Evolutionary conservation across 139 green algal genomes (phyloP), one percentile per base, ranked within the genome.

Genomic region (Chlorokybus atmophyticus): DNA sequence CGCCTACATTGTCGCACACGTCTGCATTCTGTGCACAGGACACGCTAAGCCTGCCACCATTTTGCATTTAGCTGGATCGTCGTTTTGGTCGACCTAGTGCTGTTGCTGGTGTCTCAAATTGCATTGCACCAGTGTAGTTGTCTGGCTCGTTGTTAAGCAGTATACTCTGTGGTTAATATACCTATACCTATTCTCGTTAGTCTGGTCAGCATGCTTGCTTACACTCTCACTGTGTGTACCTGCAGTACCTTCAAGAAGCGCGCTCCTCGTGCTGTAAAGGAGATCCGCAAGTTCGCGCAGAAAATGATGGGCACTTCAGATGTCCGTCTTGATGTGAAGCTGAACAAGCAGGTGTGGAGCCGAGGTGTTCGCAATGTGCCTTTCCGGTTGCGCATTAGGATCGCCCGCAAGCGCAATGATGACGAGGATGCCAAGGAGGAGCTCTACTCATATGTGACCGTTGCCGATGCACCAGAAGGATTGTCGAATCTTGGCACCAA

Each of bases 341-440:
- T 99, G 4, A 99, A 99, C 85, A 98, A 97, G 83, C 77, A 79
- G 1, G 78, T 99, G 23, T 99, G 92, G 92, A 83, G 70, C 68
- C 81, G 78, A 57, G 90, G 90, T 50, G 83, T 98, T 64, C 77
- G 71, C 55, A 94, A 93, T 32, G 71, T 98, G 52, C 92, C 92
- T 44, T 82, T 72, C 24, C 74, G 79, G 24, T 62, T 99, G 40
- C 85, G 92, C 62, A 78, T 99, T 4, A 75, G 85, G 57, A 86
- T 99, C 66, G 79, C 77, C 29, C 78, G 92, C 52, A 75, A 83
- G 76, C 79, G 86, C 40, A 96, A 97, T 67, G 91, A 98, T 64
- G 88, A 99, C 62, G 91, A 98, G 78, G 92, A 99, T 53, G 92
- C 92, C 52, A 91, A 93, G 80, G 91, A 98, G 84, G 87, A 96